Base-by-base conservation (phyloP, 495 filamentous ascomycete genomes). In the Aspergillus sparsus region DNA sequence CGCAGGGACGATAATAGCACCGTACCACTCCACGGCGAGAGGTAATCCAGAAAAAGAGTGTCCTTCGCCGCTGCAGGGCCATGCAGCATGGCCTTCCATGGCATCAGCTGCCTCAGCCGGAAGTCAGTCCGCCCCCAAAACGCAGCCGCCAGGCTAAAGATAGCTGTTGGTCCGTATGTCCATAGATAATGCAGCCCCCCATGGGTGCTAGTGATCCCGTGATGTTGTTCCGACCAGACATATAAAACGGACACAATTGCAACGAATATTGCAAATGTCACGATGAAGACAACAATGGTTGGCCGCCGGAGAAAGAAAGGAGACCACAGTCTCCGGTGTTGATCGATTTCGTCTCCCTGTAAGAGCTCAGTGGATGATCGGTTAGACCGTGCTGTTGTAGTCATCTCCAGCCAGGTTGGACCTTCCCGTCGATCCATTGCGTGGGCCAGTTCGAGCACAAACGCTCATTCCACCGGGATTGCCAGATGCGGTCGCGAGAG, bases 31-130 rank as follows among this genome's bases (percentile, higher is more conserved):
- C 59, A 60, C 10, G 42, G 49, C 6, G 63, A 62, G 5, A 66
- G 6, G 27, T 66, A 62, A 46, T 66, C 63, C 16, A 66, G 63
- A 18, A 62, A 57, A 8, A 66, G 49, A 33, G 54, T 56, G 13
- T 62, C 50, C 12, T 59, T 56, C 13, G 58, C 55, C 3, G 46
- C 37, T 12, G 35, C 58, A 1, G 51, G 63, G 5, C 53, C 55
- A 2, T 18, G 55, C 11, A 4, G 32, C 59, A 66, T 59, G 13
- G 53, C 12, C 35, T 57, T 15, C 59, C 63, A 66, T 1, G 62
- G 62, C 62, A 54, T 57, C 11, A 61, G 49, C 27, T 64, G 57
- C 11, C 32, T 16, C 5, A 53, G 50, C 9, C 57, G 62, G 49
- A 61, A 64, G 31, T 59, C 51, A 5, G 54, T 49, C 41, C 58